Conservation (phyloP, 2,329 filamentous ascomycete species). For the Penicillium sp. region DNA sequence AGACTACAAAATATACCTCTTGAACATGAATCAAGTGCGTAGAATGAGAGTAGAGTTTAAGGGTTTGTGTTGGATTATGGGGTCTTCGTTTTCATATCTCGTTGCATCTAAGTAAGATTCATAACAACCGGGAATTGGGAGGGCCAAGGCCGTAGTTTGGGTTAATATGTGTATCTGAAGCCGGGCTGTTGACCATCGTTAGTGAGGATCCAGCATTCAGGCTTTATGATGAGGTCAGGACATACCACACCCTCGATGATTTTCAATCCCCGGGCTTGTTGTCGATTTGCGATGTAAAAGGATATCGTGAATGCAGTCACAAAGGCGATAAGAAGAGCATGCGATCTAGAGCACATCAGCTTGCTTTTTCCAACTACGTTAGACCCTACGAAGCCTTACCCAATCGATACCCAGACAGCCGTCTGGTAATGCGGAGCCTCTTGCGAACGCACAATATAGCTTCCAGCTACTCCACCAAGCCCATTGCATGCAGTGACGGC, state of each 20-base stretch:
- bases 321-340: slow-evolving; percentile 57
- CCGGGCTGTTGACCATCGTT: slow-evolving; percentile 20
- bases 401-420: slow-evolving; percentile 66
- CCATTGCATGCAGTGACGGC: slow-evolving; percentile 61
- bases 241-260: slow-evolving; percentile 50
- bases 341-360: slow-evolving; percentile 41
- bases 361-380: not conserved
- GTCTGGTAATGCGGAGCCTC: slow-evolving; percentile 64
- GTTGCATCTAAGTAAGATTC: not conserved
- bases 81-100: not conserved
- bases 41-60: not conserved
- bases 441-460: slow-evolving; percentile 60
- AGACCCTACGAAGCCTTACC: slow-evolving; percentile 26
- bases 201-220: not conserved
- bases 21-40: not conserved
- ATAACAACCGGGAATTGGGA: not conserved
- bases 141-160: not conserved
- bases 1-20: too few relatives aligned
- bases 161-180: slow-evolving; percentile 38
- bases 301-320: slow-evolving; percentile 53
- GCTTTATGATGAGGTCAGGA: not conserved
- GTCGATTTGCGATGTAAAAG: slow-evolving; percentile 54
- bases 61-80: not conserved
- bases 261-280: slow-evolving; percentile 47
- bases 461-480: slow-evolving; percentile 63